These are phyloP conservation scores for Solanum gandarillasii DNA, from an alignment of 257 asterid genomes.

Conservation along the genomic window DNA sequence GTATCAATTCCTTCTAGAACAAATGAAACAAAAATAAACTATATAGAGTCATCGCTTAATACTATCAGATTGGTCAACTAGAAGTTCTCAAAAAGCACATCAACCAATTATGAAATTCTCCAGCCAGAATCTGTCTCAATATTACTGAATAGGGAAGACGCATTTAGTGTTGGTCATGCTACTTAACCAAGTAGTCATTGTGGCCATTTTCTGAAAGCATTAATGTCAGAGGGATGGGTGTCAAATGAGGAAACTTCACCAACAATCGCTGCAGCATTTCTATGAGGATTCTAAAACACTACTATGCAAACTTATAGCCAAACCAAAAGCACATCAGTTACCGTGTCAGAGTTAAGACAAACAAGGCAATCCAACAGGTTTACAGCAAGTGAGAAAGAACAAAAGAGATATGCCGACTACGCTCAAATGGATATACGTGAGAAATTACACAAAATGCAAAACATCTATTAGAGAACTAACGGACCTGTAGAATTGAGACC, in stretches of 20 bases:
- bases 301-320: not conserved
- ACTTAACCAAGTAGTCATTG: not conserved
- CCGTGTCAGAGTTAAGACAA: not conserved
- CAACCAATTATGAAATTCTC: not conserved
- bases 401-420: not conserved
- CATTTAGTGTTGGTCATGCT: not conserved
- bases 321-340: not conserved
- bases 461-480: not conserved
- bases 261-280: not conserved
- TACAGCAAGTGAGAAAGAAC: not conserved
- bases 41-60: not conserved
- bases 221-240: not conserved
- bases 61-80: not conserved
- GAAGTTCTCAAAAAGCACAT: not conserved
- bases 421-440: not conserved
- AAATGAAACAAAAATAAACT: not conserved
- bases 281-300: not conserved
- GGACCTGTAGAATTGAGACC: conserved; percentile 36
- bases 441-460: not conserved
- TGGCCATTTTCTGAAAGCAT: not conserved
- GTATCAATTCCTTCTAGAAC: not conserved
- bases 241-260: not conserved
- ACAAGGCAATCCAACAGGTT: not conserved
- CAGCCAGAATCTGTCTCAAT: not conserved
- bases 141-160: not conserved